A percentile compares a stretch with the other conserved stretches of the same genome.
phyloP scores from a whole-genome alignment of 768 basidiomycete genomes.

The Coprinopsis cinerea region DNA sequence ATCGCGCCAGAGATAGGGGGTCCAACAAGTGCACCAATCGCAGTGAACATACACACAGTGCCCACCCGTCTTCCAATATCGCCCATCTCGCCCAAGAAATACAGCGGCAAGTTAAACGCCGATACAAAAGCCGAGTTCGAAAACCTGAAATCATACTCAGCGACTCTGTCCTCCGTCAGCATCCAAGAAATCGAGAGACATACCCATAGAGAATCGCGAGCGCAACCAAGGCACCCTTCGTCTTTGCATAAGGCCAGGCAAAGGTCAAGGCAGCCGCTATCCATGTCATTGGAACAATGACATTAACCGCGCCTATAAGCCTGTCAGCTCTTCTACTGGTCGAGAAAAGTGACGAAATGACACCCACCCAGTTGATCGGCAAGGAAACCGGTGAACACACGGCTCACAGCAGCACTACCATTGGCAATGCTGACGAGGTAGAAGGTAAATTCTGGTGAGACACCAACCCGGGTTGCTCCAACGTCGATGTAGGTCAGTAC shows the following conservation, averaged over 20 bases:
- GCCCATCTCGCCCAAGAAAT: conserved; percentile 42
- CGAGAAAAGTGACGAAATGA: not conserved
- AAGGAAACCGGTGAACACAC: conserved; percentile 41
- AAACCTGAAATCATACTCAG: conserved; percentile 37
- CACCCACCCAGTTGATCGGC: conserved; percentile 45
- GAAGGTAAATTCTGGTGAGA: conserved; percentile 44
- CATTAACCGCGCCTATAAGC: conserved; percentile 46
- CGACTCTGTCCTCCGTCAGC: too few relatives aligned
- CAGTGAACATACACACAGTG: conserved; percentile 45
- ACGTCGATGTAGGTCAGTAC: conserved; percentile 55
- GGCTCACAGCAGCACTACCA: conserved; percentile 49
- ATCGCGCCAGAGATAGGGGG: conserved; percentile 64
- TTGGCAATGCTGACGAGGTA: conserved; percentile 62
- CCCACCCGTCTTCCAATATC: conserved; percentile 57
- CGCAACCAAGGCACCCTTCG: conserved; percentile 34
- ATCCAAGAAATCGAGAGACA: conserved; percentile 17
- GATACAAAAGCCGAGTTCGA: conserved; percentile 46
- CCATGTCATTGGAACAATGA: conserved; percentile 47
- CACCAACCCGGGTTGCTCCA: conserved; percentile 39
- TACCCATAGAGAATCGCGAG: conserved; percentile 56
- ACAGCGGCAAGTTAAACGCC: conserved; percentile 39
- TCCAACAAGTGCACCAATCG: conserved; percentile 50
- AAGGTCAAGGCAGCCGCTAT: conserved; percentile 48
- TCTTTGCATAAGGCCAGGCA: conserved; percentile 52
- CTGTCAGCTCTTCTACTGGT: not conserved